A percentile compares a stretch with the other conserved stretches of the same genome.
Evolutionary conservation across 768 basidiomycete species (phyloP).

Genomic region (Tylopilus cervinicoccineus): DNA sequence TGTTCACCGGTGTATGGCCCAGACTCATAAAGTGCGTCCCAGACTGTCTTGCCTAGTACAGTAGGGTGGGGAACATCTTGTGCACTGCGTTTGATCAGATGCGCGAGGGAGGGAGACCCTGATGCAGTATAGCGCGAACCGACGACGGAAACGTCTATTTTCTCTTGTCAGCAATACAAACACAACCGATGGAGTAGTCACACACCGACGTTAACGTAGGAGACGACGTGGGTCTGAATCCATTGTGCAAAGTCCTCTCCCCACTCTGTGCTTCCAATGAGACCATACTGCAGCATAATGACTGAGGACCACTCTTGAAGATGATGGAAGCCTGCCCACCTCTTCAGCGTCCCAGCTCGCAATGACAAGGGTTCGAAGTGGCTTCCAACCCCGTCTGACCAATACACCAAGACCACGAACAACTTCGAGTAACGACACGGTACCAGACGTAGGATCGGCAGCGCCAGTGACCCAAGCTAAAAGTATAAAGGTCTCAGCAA

Average conservation of each 20-base stretch:
- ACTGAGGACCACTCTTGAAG: background rate
- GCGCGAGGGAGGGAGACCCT: slow-evolving; percentile 64
- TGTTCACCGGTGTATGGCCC: slow-evolving; percentile 45
- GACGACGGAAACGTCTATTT: slow-evolving; percentile 48
- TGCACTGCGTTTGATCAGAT: slow-evolving; percentile 51
- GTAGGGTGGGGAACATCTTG: slow-evolving; percentile 55
- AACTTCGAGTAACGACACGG: slow-evolving; percentile 51
- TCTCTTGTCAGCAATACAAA: slow-evolving; percentile 2
- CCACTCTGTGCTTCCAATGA: slow-evolving; percentile 88
- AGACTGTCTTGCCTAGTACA: slow-evolving; percentile 47
- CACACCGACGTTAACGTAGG: slow-evolving; percentile 77
- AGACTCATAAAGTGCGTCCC: slow-evolving; percentile 52
- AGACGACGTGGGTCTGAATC: slow-evolving; percentile 73
- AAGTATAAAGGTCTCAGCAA: background rate
- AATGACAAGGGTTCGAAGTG: slow-evolving; percentile 64
- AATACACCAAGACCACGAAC: slow-evolving; percentile 51
- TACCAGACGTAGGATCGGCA: slow-evolving; percentile 52
- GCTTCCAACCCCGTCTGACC: slow-evolving; percentile 54
- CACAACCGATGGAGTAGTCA: background rate
- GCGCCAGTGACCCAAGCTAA: slow-evolving; percentile 45
- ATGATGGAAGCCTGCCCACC: slow-evolving; percentile 25
- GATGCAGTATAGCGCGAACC: slow-evolving; percentile 48
- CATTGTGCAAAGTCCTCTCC: slow-evolving; percentile 87
- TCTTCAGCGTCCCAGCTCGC: slow-evolving; percentile 81
- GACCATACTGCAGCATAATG: slow-evolving; percentile 44